These are phyloP conservation scores for Suhomyces emberorum DNA, from an alignment of 805 yeast species.

Conservation along the genomic window DNA sequence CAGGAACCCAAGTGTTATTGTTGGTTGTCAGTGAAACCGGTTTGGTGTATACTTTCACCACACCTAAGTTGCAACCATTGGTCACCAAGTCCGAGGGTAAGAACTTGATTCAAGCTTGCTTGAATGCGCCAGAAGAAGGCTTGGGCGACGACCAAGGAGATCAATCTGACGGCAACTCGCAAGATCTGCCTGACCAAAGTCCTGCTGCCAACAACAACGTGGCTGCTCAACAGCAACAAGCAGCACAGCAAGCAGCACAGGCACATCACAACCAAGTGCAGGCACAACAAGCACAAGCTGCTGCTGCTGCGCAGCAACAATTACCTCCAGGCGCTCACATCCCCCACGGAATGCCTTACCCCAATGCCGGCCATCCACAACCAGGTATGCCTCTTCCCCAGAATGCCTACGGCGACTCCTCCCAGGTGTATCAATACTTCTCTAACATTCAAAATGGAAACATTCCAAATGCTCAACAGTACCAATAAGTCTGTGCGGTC, in stretches of 20 bases:
- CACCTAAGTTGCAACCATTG: conserved; percentile 97
- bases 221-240: conserved; percentile 11
- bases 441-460: conserved; percentile 50
- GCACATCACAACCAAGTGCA: conserved; percentile 12
- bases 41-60: conserved; percentile 94
- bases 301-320: conserved; percentile 25
- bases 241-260: conserved; percentile 14
- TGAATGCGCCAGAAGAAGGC: conserved; percentile 92
- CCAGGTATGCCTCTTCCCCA: conserved; percentile 42
- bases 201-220: conserved; percentile 20
- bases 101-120: conserved; percentile 92
- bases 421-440: conserved; percentile 59
- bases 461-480: conserved; percentile 51
- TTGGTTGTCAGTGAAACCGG: conserved; percentile 98
- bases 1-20: conserved; percentile 94
- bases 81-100: conserved; percentile 98
- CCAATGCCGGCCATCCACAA: conserved; percentile 38
- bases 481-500: conserved; percentile 42
- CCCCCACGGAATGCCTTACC: conserved; percentile 46
- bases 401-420: conserved; percentile 49
- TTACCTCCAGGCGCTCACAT: conserved; percentile 39
- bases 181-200: conserved; percentile 39
- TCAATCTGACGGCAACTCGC: conserved; percentile 47
- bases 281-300: conserved; percentile 14
- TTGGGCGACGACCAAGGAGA: conserved; percentile 60